Evolutionary conservation across 1,284 basidiomycete genomes (phyloP).

Genomic region (Tilletia setariae): DNA sequence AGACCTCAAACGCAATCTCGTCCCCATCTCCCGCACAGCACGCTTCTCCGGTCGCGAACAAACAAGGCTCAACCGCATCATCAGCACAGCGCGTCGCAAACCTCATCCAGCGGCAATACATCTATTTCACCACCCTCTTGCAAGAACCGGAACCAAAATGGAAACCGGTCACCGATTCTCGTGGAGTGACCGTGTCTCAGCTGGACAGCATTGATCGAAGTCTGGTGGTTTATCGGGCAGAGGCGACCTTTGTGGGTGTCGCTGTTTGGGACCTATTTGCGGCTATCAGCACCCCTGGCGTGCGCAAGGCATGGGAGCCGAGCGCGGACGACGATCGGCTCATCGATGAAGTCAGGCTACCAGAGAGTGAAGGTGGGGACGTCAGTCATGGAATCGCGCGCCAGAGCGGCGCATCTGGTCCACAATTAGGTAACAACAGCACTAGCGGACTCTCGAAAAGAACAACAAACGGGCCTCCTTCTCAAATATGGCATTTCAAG

Average conservation of each 20-base stretch:
- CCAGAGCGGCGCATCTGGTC: conserved; percentile 60
- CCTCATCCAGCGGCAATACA: conserved; percentile 64
- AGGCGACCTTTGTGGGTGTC: conserved; percentile 95
- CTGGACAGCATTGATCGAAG: conserved; percentile 97
- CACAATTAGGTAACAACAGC: conserved; percentile 62
- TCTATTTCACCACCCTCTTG: conserved; percentile 89
- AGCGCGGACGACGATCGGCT: conserved; percentile 78
- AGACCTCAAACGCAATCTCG: conserved; percentile 2
- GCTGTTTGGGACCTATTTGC: conserved; percentile 94
- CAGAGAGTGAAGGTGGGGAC: neutral
- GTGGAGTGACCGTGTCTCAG: conserved; percentile 76
- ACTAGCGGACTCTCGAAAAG: conserved; percentile 23
- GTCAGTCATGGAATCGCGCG: neutral
- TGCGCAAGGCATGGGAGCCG: conserved; percentile 82
- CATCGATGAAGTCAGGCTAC: conserved; percentile 71
- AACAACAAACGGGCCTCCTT: neutral
- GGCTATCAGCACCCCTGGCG: conserved; percentile 77
- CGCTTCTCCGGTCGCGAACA: too few relatives aligned
- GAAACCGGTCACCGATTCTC: conserved; percentile 75
- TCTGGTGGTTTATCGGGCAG: conserved; percentile 89
- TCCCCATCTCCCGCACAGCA: neutral
- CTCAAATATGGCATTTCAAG: conserved; percentile 39
- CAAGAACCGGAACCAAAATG: conserved; percentile 99
- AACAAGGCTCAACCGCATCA: neutral
- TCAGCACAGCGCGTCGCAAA: conserved; percentile 57